Evolutionary conservation across 1,284 basidiomycete genomes (phyloP).

Genomic region (Porogramme epimiltina): DNA sequence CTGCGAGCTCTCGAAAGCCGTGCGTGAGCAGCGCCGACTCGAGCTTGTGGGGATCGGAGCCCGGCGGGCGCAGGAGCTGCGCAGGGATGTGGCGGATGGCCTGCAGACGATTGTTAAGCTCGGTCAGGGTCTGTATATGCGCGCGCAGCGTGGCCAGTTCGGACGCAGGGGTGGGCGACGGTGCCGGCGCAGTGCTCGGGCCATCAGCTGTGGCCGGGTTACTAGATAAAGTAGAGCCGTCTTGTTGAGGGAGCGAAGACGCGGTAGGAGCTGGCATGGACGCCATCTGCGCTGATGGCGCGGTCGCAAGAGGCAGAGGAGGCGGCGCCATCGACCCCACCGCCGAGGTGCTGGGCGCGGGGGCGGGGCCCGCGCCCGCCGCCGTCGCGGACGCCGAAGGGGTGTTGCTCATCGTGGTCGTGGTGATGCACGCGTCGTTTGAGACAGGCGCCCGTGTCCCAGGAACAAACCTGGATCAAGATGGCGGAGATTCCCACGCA

Average conservation of each 20-base stretch:
- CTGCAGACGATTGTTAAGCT: slow-evolving; percentile 46
- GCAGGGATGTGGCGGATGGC: slow-evolving; percentile 45
- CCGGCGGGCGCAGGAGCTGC: slow-evolving; percentile 37
- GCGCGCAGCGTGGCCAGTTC: slow-evolving; percentile 33
- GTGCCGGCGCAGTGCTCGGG: neutral
- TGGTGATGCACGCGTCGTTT: too few relatives aligned
- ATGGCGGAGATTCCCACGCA: too few relatives aligned
- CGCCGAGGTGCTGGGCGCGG: neutral
- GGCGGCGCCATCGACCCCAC: slow-evolving; percentile 14
- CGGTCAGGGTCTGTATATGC: slow-evolving; percentile 48
- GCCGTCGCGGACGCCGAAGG: too few relatives aligned
- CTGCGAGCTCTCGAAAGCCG: slow-evolving; percentile 35
- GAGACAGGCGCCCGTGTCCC: too few relatives aligned
- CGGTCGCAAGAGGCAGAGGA: neutral
- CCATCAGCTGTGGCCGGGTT: neutral
- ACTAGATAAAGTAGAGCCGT: neutral
- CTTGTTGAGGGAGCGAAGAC: neutral
- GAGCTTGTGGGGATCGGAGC: slow-evolving; percentile 10
- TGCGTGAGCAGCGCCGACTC: slow-evolving; percentile 23
- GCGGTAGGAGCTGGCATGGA: too few relatives aligned
- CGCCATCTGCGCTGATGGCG: neutral
- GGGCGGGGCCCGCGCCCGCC: neutral
- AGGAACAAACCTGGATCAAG: too few relatives aligned
- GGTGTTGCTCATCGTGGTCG: too few relatives aligned
- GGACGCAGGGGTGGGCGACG: slow-evolving; percentile 2